Conservation (phyloP, 345 rosid genomes). For the Dimocarpus longan region DNA sequence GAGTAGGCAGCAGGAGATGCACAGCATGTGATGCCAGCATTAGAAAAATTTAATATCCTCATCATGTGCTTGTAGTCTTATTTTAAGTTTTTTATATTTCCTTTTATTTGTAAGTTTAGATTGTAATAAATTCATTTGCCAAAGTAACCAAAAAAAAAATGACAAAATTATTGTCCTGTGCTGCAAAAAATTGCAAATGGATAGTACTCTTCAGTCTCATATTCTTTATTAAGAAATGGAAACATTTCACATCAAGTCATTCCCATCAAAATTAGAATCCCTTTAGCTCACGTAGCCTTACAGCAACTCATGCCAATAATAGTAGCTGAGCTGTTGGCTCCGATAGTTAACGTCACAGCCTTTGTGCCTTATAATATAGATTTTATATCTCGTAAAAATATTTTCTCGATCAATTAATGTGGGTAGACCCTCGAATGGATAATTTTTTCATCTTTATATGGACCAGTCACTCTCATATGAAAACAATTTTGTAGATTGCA, state of each 20-base stretch:
- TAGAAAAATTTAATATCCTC: background rate
- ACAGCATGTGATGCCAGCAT: conserved; percentile 19
- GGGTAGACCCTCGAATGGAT: too few species aligned
- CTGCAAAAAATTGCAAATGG: background rate
- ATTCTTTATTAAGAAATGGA: background rate
- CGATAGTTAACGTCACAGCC: too few species aligned
- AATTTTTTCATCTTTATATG: too few species aligned
- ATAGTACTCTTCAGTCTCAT: background rate
- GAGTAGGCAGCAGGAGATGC: background rate
- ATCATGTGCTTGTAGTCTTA: background rate
- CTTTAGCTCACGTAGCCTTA: background rate
- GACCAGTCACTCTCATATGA: too few species aligned
- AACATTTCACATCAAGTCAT: background rate
- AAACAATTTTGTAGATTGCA: too few species aligned
- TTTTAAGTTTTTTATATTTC: too few species aligned
- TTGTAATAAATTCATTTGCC: too few species aligned
- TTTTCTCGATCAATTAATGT: too few species aligned
- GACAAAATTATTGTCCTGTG: background rate
- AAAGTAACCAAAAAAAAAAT: too few species aligned
- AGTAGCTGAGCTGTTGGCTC: too few species aligned
- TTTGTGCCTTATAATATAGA: too few species aligned
- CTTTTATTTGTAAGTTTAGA: background rate
- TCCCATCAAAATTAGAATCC: background rate
- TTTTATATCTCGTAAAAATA: too few species aligned
- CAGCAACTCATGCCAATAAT: background rate